A percentile compares a stretch with the other conserved stretches of the same genome.
These are phyloP conservation scores for Avicennia marina DNA, from an alignment of 257 asterid genomes.

Conservation along the genomic window DNA sequence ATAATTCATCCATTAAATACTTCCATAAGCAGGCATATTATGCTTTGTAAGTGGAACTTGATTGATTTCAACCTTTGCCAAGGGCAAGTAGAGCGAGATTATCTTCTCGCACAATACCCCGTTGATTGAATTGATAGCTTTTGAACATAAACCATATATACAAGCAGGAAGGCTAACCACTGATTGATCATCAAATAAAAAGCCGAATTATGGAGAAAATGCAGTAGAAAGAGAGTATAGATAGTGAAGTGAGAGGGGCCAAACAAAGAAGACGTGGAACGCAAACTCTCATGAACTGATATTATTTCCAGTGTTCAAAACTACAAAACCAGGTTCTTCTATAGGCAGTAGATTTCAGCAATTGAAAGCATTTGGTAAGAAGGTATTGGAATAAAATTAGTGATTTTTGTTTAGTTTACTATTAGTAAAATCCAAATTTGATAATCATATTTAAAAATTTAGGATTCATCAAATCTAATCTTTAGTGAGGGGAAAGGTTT, in stretches of 20 bases:
- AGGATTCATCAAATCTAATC: too few species aligned
- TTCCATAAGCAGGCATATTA: background rate
- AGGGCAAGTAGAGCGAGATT: background rate
- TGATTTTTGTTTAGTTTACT: too few species aligned
- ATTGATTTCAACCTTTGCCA: background rate
- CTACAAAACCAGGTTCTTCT: background rate
- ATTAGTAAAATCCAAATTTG: too few species aligned
- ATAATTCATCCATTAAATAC: background rate
- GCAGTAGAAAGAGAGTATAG: background rate
- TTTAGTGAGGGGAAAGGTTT: too few species aligned
- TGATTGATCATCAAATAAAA: background rate
- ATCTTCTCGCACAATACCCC: background rate
- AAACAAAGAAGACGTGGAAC: background rate
- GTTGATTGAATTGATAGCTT: background rate
- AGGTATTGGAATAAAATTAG: too few species aligned
- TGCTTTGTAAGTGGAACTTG: background rate
- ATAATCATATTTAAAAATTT: too few species aligned
- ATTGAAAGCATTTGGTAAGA: constrained; percentile 9
- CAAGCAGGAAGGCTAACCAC: background rate
- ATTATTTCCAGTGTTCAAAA: background rate
- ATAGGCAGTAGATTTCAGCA: background rate
- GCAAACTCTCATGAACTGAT: background rate
- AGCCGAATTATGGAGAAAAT: background rate
- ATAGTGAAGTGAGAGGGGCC: background rate
- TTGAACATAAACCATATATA: background rate